A percentile compares a stretch with the other conserved stretches of the same genome.
phyloP scores from a whole-genome alignment of 2,329 filamentous ascomycete species.

The Beauveria pseudobassiana region DNA sequence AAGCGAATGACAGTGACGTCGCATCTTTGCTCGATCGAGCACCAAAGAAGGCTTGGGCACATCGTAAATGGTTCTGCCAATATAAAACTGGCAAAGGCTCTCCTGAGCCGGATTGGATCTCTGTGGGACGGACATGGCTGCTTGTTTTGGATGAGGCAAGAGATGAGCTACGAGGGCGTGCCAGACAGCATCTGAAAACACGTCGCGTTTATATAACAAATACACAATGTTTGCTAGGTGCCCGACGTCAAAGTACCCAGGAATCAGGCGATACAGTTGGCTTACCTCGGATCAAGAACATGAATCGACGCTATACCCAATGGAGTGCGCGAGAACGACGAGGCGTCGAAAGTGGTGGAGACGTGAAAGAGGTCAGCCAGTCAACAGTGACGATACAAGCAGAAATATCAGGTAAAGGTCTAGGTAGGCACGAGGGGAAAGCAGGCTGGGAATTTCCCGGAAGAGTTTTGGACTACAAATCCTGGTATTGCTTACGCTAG shows the following conservation, averaged over 20 bases:
- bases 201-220: background rate
- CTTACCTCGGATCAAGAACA: background rate
- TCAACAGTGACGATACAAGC: background rate
- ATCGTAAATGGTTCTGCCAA: slow-evolving; percentile 19
- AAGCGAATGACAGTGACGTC: slow-evolving; percentile 51
- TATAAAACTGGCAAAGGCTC: slow-evolving; percentile 18
- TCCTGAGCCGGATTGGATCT: slow-evolving; percentile 11
- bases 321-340: slow-evolving; percentile 12
- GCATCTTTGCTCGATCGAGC: slow-evolving; percentile 45
- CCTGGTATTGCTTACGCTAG: background rate
- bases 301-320: slow-evolving; percentile 9
- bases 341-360: background rate
- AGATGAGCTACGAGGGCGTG: background rate
- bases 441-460: background rate
- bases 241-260: background rate
- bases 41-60: slow-evolving; percentile 49
- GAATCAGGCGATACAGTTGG: background rate
- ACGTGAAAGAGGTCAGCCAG: background rate
- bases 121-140: slow-evolving; percentile 19
- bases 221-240: background rate
- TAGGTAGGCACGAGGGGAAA: background rate
- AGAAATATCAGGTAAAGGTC: background rate
- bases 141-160: too few species aligned
- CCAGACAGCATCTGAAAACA: background rate
- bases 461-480: background rate